Base-by-base conservation (phyloP, 371 early-diverging fungal genomes). In the Gilbertella persicaria region DNA sequence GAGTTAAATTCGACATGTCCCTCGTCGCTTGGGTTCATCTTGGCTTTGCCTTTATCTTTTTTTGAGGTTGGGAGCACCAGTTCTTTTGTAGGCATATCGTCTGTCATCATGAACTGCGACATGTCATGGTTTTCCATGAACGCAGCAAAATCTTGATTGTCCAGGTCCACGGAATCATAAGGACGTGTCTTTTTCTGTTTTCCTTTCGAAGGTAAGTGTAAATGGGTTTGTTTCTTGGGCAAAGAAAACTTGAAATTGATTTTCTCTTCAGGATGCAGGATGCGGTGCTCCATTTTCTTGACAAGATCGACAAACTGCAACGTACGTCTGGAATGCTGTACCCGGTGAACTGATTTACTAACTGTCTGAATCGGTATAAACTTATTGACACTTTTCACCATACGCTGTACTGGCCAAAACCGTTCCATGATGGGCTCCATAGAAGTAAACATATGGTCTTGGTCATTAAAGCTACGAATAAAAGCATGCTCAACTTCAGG, bases 201-300 rank as follows among this genome's bases (percentile, higher is more conserved):
- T 13, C n/a, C 21, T 30, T 48, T 52, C 3, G 45, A 45, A 2
- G 59, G 59, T 17, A 59, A 12, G 14, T 46, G 14, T 7, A 59
- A 16, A 5, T 40, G 5, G 7, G 51, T 52, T 42, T 45, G 42
- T 16, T 39, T 23, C 9, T 44, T 44, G 5, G 42, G 25, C 17
- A 43, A 23, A 2, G 20, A 19, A 12, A 25, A 33, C 0, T 8
- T 2, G 4, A 45, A 14, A 4, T 36, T 36, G 37, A 36, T 38
- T 5, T 54, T 28, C 21, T 60, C 42, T 21, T 45, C 45, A 0
- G 60, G 64, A 14, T 67, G 25, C 12, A 73, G 21, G 13, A 69
- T 69, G 8, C 62, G 71, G n/a, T 64, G 53, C 38, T 78, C 74
- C 50, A 73, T 69, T 13, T 58, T 62, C 13, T 52, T 25, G 0